Percentiles rank a stretch among this genome's conserved stretches.
phyloP scores from a whole-genome alignment of 371 early-diverging fungal genomes.

The Phascolomyces articulosus region DNA sequence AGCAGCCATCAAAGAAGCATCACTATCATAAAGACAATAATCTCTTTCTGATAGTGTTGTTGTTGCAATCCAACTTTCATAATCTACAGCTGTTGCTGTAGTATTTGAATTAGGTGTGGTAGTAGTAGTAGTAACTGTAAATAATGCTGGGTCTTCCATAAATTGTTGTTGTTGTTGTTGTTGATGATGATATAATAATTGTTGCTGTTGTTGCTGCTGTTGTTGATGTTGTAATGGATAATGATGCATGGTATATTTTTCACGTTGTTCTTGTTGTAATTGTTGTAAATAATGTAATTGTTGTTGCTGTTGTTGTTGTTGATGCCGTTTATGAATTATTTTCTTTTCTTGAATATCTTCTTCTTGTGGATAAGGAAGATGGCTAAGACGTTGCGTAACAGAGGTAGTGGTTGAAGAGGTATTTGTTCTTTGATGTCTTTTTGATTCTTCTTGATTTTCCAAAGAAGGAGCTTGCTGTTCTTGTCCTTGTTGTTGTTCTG shows the following conservation, averaged over 20 bases:
- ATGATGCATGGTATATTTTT: not conserved
- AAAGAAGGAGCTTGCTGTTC: not conserved
- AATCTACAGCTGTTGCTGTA: not conserved
- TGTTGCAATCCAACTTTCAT: not conserved
- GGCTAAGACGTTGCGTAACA: not conserved
- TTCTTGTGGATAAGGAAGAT: not conserved
- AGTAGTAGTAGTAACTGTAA: too few species aligned
- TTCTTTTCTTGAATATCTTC: too few species aligned
- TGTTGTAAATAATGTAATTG: not conserved
- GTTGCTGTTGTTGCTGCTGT: not conserved
- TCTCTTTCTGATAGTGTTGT: not conserved
- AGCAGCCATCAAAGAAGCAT: not conserved
- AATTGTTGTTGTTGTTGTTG: not conserved
- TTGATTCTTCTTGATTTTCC: too few species aligned
- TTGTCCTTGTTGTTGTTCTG: not conserved
- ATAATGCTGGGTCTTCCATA: not conserved
- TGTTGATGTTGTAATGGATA: not conserved
- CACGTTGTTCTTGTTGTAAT: conserved; percentile 1
- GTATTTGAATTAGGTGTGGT: too few species aligned
- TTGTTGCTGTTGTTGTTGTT: not conserved
- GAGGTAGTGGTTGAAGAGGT: too few species aligned
- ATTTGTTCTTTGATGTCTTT: too few species aligned
- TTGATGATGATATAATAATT: too few species aligned
- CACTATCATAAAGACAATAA: conserved; percentile 1
- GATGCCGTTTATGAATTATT: not conserved